Base-by-base conservation (phyloP, 1,284 basidiomycete species). In the Jaminaea rosea region DNA sequence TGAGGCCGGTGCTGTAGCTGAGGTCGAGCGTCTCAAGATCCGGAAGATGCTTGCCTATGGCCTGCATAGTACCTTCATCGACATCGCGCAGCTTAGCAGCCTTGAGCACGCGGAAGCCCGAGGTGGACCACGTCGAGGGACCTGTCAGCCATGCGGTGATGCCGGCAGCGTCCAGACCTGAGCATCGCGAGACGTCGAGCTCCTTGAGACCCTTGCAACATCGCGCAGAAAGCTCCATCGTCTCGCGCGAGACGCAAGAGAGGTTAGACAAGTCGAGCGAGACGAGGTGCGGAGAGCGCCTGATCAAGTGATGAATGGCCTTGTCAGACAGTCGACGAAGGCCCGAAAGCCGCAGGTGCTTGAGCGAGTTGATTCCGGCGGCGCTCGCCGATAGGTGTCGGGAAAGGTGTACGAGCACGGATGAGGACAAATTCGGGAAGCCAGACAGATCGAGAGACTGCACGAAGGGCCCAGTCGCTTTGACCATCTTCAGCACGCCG, bases 101-200 rank as follows among this genome's bases (percentile, higher is more conserved):
- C 27, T 82, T 77, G 17, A 92, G 78, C 46, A 51, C 52, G 17
- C 49, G 44, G 47, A 63, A 55, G 26, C 79, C 79, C 66, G 78
- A 83, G 53, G 86, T 72, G 15, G 63, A 71, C n/a, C n/a, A n/a
- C n/a, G n/a, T n/a, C 41, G 84, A 74, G 44, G 74, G 32, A 27
- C 26, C 45, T 26, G 21, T 15, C n/a, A 59, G 50, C 50, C 69
- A 68, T 26, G 57, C 51, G 11, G 67, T 55, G 5, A 80, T 76
- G 1, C 87, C 86, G 8, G 79, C 75, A 0, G 82, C 84, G 51
- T 82, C 81, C 55, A 93, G 76, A 59, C 83, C 82, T 19, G 74
- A 64, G 68, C 90, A 94, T 58, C 85, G 80, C 53, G 82, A 82
- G 57, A 92, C 75, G 74, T 94, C 83, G 48, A 94, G 78, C 1